Evolutionary conservation across 1,284 basidiomycete genomes (phyloP), one percentile per base, ranked within the genome.

Genomic region (Kalmanozyma brasiliensis): DNA sequence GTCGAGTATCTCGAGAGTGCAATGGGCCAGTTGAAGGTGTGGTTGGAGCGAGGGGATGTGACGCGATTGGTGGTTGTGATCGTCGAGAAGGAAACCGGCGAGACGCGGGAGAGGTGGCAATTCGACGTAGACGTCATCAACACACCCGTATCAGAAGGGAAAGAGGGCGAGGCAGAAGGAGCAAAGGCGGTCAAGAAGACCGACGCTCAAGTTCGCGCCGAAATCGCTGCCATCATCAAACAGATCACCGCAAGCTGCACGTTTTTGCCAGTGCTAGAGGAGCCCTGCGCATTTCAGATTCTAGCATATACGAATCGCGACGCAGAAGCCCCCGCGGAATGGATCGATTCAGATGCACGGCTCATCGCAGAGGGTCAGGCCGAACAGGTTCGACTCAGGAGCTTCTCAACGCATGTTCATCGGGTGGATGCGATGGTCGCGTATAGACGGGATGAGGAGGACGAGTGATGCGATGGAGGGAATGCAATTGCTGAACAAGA

Each of bases 181-280:
- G 35, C 65, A 32, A 53, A 46, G 26, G 40, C 22, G 13, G 29
- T 49, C 73, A 84, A 74, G 84, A 81, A 86, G 81, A 87, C 86
- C 20, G 94, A 98, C 78, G 87, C 93, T 30, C 93, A 98, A 80
- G 95, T 98, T 30, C 93, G 96, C 83, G 91, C 91, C 26, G 95
- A 99, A 86, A 98, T 98, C 73, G 89, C 95, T 22, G 93, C 93
- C 47, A 98, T 98, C 80, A 88, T 98, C 82, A 96, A 98, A 85
- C 96, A 99, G 84, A 98, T 99, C 80, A 94, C 96, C 37, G 93
- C 93, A 43, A 92, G 90, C 75, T 93, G 94, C 69, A 97, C 95
- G 14, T 98, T 97, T 84, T 85, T 98, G 52, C 95, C 95, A 0
- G 90, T 94, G 57, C 90, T 98, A 45, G 91, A 96, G 73, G 93